phyloP scores from a whole-genome alignment of 192 early-diverging fungal genomes.

The Pilaira anomala region DNA sequence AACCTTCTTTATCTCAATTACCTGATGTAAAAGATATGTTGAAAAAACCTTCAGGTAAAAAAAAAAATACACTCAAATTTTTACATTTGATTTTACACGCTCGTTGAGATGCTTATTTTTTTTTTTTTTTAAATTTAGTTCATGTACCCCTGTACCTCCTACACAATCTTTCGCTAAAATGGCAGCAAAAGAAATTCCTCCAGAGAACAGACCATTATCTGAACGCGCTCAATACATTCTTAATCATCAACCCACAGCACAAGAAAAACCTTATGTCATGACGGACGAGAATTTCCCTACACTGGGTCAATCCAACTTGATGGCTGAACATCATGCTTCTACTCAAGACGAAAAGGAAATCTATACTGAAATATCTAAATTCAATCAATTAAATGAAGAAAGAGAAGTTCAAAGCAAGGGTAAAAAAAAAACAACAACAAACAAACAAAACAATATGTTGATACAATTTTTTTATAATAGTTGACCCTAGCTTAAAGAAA shows the following conservation, averaged over 20 bases:
- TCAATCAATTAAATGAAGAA: neutral
- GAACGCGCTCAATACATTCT: neutral
- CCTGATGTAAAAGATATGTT: conserved; percentile 33
- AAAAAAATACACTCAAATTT: no score
- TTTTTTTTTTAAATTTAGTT: neutral
- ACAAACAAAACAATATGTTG: neutral
- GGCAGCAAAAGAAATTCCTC: conserved; percentile 22
- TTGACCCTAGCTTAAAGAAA: neutral
- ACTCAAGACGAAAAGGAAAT: neutral
- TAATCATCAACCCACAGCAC: neutral
- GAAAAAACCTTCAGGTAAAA: conserved; percentile 24
- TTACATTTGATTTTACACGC: no score
- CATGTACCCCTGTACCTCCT: conserved; percentile 25
- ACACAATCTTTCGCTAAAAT: conserved; percentile 30
- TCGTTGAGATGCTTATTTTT: no score
- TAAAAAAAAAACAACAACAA: no score
- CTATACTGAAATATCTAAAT: conserved; percentile 16
- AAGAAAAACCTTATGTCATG: neutral
- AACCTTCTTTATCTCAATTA: conserved; percentile 7
- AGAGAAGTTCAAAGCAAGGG: neutral
- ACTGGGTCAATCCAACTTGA: conserved; percentile 13
- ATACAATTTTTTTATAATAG: neutral
- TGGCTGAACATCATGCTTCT: conserved; percentile 11
- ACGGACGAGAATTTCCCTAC: conserved; percentile 21
- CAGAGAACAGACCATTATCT: conserved; percentile 1